Evolutionary conservation across 2,329 filamentous ascomycete genomes (phyloP), one percentile per base, ranked within the genome.

Genomic region (Sporothrix curviconia): DNA sequence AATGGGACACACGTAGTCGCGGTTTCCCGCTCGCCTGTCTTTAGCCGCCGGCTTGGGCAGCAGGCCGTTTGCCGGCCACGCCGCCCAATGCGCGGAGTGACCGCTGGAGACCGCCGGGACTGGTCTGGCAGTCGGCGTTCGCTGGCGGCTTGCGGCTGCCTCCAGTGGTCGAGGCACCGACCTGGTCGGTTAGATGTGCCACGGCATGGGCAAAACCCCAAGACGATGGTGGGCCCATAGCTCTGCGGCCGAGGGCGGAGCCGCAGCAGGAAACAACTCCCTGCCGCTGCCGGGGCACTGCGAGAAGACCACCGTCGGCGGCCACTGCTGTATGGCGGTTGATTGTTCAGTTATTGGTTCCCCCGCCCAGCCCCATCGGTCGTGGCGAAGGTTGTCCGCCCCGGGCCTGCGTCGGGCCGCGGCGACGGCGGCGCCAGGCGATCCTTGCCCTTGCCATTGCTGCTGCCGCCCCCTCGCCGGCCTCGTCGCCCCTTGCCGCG

Each of bases 191-290:
- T 86, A 88, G 17, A 87, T 81, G 69, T 89, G 86, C 56, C n/a
- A n/a, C 85, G 77, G 68, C 86, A 89, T 22, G n/a, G n/a, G 85
- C 85, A 64, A 89, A 72, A n/a, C n/a, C n/a, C n/a, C 50, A 89
- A 79, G 9, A 89, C 82, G 54, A 89, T n/a, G n/a, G 68, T 43
- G 83, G 78, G 8, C 84, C 86, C 17, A 86, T 76, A n/a, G 79
- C 72, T n/a, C n/a, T 69, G 43, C 56, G 39, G 47, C 54, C 68
- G 70, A 32, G 69, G 63, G 32, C 68, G 69, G 50, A 1, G 11
- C 24, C 3, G 22, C 22, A 8, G 15, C 37, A 61, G 57, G n/a
- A n/a, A n/a, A n/a, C n/a, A n/a, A n/a, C n/a, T n/a, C n/a, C n/a
- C n/a, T 59, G 7, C 37, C 32, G 12, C 6, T 25, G 32, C 46